Evolutionary conservation across 1,139 yeast species (phyloP).

Genomic region (Meyerozyma carpophila): DNA sequence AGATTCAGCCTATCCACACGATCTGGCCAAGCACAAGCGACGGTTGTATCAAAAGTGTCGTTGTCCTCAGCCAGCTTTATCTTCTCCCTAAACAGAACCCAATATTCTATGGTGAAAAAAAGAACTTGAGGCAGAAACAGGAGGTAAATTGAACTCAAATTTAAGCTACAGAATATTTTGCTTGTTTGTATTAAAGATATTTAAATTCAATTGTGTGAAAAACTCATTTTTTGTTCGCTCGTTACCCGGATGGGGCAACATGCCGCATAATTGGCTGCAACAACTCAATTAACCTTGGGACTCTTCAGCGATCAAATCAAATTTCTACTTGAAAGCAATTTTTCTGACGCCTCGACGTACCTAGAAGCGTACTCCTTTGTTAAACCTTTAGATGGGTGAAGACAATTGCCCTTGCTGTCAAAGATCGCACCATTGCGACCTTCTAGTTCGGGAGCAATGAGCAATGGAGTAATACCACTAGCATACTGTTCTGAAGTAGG

Average conservation of each 20-base stretch:
- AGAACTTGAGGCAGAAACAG: constrained; percentile 2
- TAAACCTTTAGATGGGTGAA: constrained; percentile 18
- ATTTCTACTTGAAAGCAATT: constrained; percentile 8
- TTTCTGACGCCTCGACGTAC: constrained; percentile 14
- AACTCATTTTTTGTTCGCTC: not conserved
- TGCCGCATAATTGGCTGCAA: too few species aligned
- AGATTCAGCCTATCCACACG: not conserved
- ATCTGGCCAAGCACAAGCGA: not conserved
- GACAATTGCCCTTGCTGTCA: constrained; percentile 18
- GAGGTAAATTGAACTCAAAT: not conserved
- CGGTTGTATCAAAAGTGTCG: constrained; percentile 1
- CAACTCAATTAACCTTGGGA: not conserved
- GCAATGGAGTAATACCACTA: constrained; percentile 17
- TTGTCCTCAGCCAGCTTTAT: not conserved
- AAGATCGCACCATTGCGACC: constrained; percentile 18
- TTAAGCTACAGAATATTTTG: not conserved
- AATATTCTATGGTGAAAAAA: not conserved
- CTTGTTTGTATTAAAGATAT: not conserved
- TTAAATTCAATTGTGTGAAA: not conserved
- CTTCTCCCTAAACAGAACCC: constrained; percentile 1
- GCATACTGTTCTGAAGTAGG: constrained; percentile 27
- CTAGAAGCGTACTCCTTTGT: constrained; percentile 17
- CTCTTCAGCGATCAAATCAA: constrained; percentile 19
- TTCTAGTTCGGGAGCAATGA: constrained; percentile 21
- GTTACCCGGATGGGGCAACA: not conserved